These are phyloP conservation scores for Hymenoscyphus linearis DNA, from an alignment of 2,329 filamentous ascomycete species.

Conservation along the genomic window DNA sequence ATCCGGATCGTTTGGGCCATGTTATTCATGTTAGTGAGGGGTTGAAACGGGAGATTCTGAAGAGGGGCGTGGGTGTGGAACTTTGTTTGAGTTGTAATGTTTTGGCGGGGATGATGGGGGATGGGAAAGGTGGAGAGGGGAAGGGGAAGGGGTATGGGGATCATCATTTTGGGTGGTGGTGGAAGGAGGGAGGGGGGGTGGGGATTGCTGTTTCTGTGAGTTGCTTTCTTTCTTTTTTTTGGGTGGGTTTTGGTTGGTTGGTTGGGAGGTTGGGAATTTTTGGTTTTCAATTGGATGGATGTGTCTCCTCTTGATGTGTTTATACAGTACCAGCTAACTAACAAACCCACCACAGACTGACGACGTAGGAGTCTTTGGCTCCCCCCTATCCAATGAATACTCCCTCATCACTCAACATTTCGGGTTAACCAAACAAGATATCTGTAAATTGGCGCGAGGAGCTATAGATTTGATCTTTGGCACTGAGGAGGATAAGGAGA, in stretches of 20 bases:
- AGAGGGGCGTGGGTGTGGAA: slow-evolving; percentile 59
- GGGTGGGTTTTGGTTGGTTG: not conserved
- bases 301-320: too few species aligned
- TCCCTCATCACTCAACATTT: slow-evolving; percentile 68
- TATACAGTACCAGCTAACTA: too few species aligned
- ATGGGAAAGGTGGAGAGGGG: too few species aligned
- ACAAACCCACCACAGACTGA: slow-evolving; percentile 55
- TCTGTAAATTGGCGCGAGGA: slow-evolving; percentile 53
- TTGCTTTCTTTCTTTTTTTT: slow-evolving; percentile 22
- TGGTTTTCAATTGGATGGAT: not conserved
- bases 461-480: slow-evolving; percentile 64
- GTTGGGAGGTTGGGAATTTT: not conserved
- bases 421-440: slow-evolving; percentile 41
- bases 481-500: slow-evolving; percentile 53
- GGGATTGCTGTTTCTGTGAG: slow-evolving; percentile 65
- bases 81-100: slow-evolving; percentile 80
- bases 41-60: slow-evolving; percentile 50
- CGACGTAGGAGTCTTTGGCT: slow-evolving; percentile 77
- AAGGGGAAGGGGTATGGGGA: slow-evolving; percentile 56
- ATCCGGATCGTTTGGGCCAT: slow-evolving; percentile 67
- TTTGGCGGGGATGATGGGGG: slow-evolving; percentile 64
- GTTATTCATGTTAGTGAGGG: slow-evolving; percentile 67
- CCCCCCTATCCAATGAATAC: slow-evolving; percentile 72
- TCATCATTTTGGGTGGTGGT: slow-evolving; percentile 78
- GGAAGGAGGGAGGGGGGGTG: slow-evolving; percentile 48